Evolutionary conservation across 2,329 filamentous ascomycete species (phyloP), one percentile per base, ranked within the genome.

Genomic region (Mycosphaerella sp.): DNA sequence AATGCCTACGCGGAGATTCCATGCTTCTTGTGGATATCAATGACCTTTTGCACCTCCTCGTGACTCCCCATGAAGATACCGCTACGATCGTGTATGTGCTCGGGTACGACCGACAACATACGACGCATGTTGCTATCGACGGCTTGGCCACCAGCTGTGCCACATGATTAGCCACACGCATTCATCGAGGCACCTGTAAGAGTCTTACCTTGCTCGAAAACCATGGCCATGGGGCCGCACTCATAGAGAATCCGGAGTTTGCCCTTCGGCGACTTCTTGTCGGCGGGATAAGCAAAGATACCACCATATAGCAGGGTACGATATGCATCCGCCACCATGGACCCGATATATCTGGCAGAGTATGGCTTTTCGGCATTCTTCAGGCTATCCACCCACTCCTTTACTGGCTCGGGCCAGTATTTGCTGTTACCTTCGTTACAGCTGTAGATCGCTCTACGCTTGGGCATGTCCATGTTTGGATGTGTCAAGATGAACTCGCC

Each of bases 401-500:
- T 88, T 65, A 89, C 88, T 59, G 82, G 80, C 41, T 94, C 86
- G 58, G 90, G 84, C 93, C 93, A 98, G 80, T 96, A 97, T 59
- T 93, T 76, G 61, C 86, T 91, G 79, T 98, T 98, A 61, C 93
- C 93, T 79, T 98, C 93, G 75, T 98, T 98, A 74, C 95, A 89
- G 25, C 88, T 95, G 81, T 98, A 98, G 71, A 98, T 98, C 58
- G 84, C 73, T 57, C 90, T 81, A 66, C 79, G 77, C 70, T 79
- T 80, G 49, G 93, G 93, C 58, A 97, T 84, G 59, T 76, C 77
- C 93, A 98, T 98, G 73, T 95, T 72, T 18, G 93, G 93, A 73
- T 98, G 93, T 12, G 91, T 95, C 53, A 98, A 81, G 73, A 98
- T 98, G 77, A 98, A 98, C 78, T 98, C 93, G 74, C 93, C 93